Base-by-base conservation (phyloP, 1,139 yeast species). In the Blastobotrys petasosporus region DNA sequence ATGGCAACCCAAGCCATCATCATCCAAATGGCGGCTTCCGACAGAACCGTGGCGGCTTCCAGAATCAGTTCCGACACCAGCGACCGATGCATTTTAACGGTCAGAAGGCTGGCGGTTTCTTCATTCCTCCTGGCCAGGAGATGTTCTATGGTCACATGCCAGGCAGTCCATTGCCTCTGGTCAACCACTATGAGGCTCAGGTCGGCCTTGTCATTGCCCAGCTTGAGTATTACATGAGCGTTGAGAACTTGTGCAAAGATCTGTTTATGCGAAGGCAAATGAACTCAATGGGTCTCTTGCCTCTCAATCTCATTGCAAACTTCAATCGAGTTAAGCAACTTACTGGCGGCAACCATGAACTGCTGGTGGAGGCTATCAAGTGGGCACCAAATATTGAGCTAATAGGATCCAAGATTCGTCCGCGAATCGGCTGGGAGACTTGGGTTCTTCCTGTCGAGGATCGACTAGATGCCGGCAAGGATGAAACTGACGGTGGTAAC, bases 201-300 rank as follows among this genome's bases (percentile, higher is more conserved):
- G 49, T 66, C 43, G 55, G 58, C 35, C 49, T 62, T 40, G 59
- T 67, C 32, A 59, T 61, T 37, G 60, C 57, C 56, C 97, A 88
- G 71, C 71, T 88, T 49, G 92, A 86, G 62, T 92, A 90, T 70
- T 92, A 92, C 66, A 84, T 92, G 66, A 82, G 94, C 25, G 75
- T 82, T 47, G 95, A 88, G 59, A 92, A 92, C 67, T 74, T 92
- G 65, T 74, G 85, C 57, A 84, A 85, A 67, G 96, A 87, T 65
- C 70, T 84, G 49, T 86, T 68, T 63, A 71, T 87, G 62, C 78
- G 95, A 64, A 77, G 79, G 57, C 85, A 82, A 59, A 86, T 87
- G 95, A 80, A 82, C 66, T 67, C 72, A 41, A 73, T 79, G 51
- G 96, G 96, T 30, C 82, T 82, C 75, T 76, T 87, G 46, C 77